phyloP scores from a whole-genome alignment of 176 grass and related monocot species.

The Phragmites australis region DNA sequence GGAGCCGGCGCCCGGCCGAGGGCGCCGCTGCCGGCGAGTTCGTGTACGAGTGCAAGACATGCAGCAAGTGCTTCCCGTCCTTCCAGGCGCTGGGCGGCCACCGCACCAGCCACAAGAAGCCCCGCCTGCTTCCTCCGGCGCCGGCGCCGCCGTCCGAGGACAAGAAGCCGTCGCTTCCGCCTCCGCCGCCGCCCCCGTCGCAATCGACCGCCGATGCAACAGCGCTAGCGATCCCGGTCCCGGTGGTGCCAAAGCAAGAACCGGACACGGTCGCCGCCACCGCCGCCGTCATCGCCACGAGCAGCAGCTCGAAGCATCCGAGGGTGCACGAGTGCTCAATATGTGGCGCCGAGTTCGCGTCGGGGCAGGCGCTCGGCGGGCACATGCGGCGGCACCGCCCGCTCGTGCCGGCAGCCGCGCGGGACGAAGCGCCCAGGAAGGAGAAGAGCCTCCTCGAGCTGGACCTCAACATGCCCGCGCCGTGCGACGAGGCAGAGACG shows the following conservation, averaged over 20 bases:
- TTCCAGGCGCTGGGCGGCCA: conserved; percentile 99
- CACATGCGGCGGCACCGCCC: conserved; percentile 95
- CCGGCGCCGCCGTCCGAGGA: conserved; percentile 4
- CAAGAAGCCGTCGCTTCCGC: background rate
- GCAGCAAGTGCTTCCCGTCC: conserved; percentile 80
- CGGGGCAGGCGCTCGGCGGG: conserved; percentile 88
- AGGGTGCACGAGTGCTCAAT: conserved; percentile 81
- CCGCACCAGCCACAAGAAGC: conserved; percentile 98
- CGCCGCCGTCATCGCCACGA: background rate
- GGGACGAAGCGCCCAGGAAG: conserved; percentile 49
- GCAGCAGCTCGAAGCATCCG: conserved; percentile 31
- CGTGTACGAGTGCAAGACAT: conserved; percentile 91
- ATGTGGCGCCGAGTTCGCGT: conserved; percentile 81
- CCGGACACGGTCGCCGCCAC: background rate
- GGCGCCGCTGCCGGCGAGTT: conserved; percentile 41
- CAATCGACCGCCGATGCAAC: background rate
- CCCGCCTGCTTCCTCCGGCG: conserved; percentile 22
- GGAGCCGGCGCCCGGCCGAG: conserved; percentile 39
- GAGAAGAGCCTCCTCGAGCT: conserved; percentile 67
- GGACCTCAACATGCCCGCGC: conserved; percentile 89
- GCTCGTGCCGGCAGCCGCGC: conserved; percentile 33
- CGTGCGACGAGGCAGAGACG: conserved; percentile 23
- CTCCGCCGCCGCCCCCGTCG: background rate
- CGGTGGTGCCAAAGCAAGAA: conserved; percentile 38
- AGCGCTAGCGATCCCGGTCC: conserved; percentile 30